Base-by-base conservation (phyloP, 257 asterid genomes). In the Penstemon eatonii region DNA sequence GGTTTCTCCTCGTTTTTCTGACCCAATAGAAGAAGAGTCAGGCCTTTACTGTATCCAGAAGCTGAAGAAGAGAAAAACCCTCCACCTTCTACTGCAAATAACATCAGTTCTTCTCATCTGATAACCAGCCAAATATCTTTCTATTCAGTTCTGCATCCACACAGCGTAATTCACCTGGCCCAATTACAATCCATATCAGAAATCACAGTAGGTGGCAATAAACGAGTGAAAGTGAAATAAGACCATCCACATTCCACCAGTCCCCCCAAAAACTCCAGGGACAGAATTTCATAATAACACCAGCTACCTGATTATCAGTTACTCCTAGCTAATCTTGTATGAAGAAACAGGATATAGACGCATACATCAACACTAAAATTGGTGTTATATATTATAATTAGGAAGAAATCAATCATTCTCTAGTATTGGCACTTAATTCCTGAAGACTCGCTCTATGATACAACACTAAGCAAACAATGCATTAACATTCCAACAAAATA, bases 51-150 rank as follows among this genome's bases (percentile, higher is more conserved):
- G 82, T 94, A 94, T 65, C 99, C 99, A 56, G 96, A 85, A n/a
- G 92, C 99, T 72, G 99, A 94, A 79, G 99, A 84, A 70, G 97
- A 94, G 91, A 94, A 94, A 82, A 94, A 91, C 8, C 97, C 96
- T 75, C 99, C 99, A 79, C 99, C 99, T 87, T 90, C 99, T 75
- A 85, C 94, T 67, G 99, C 96, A 68, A 94, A 84, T 91, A 94
- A 84, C 99, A 94, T 94, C 86, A 79, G 97, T 25, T 25, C 33
- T 73, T 78, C 86, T 87, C 97, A 94, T 94, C 94, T 79, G 90
- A 75, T 70, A 85, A 84, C 70, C 83, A 74, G 43, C 67, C 66
- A 25, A 73, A 65, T 59, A 70, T 54, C 64, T 72, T 74, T 70
- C 60, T 69, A 61, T 72, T 66, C 78, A 67, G 65, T 72, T 63